phyloP scores from a whole-genome alignment of 2,329 filamentous ascomycete species.

The Conoideocrella luteorostrata region DNA sequence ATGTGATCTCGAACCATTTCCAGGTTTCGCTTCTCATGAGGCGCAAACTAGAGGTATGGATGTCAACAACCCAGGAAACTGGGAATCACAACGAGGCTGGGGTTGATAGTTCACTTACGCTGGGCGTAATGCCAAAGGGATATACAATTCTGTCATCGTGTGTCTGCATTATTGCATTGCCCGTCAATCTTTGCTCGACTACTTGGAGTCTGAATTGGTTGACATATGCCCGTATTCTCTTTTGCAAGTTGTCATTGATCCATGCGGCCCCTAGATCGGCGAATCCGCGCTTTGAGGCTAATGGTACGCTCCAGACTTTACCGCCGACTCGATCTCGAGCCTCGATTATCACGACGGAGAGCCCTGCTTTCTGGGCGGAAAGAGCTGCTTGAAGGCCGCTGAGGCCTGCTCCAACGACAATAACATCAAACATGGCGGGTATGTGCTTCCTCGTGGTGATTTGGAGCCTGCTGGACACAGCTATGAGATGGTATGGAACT shows the following conservation, averaged over 20 bases:
- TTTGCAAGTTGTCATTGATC: slow-evolving; percentile 52
- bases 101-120: not conserved
- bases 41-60: not conserved
- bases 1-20: not conserved
- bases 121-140: not conserved
- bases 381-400: slow-evolving; percentile 30
- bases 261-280: slow-evolving; percentile 52
- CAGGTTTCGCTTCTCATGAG: not conserved
- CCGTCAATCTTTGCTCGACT: not conserved
- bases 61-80: too few species aligned
- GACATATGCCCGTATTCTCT: slow-evolving; percentile 14
- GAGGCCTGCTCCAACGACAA: slow-evolving; percentile 41
- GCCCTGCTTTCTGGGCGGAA: slow-evolving; percentile 26
- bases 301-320: slow-evolving; percentile 38
- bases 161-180: not conserved
- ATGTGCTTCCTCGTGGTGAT: too few species aligned
- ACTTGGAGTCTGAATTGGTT: slow-evolving; percentile 2
- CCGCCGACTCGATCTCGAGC: slow-evolving; percentile 44
- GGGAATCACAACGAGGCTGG: not conserved
- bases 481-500: too few species aligned
- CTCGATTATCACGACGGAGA: slow-evolving; percentile 40
- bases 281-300: slow-evolving; percentile 25
- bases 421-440: slow-evolving; percentile 16
- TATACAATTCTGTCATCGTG: not conserved
- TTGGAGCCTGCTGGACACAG: too few species aligned